phyloP scores from a whole-genome alignment of 257 asterid species.

The Ligustrum vulgare region DNA sequence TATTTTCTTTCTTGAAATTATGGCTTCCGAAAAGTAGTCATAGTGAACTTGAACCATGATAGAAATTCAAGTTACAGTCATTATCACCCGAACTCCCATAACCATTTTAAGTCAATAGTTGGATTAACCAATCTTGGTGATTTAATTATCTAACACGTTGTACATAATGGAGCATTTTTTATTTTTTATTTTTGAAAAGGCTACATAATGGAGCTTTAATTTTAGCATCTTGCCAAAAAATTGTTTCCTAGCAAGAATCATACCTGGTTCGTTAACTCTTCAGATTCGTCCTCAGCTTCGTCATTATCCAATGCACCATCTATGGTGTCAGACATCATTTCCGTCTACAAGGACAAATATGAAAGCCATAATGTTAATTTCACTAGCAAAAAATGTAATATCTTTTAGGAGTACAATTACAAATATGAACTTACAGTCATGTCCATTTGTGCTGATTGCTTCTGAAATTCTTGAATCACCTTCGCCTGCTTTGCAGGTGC shows the following conservation, averaged over 20 bases:
- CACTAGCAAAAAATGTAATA: background rate
- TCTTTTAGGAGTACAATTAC: background rate
- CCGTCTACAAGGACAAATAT: conserved; percentile 54
- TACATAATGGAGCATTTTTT: background rate
- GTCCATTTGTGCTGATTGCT: conserved; percentile 93
- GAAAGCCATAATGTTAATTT: background rate
- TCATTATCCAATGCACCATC: conserved; percentile 86
- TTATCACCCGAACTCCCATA: background rate
- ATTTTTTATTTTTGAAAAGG: no score
- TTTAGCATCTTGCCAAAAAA: background rate
- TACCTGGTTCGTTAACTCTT: conserved; percentile 90
- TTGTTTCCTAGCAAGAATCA: background rate
- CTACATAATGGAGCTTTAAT: background rate
- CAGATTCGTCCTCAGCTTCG: conserved; percentile 96
- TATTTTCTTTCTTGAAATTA: background rate
- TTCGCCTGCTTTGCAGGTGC: conserved; percentile 81
- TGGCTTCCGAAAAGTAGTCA: background rate
- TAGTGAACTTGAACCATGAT: background rate
- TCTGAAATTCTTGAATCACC: conserved; percentile 86
- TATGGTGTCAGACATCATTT: conserved; percentile 93
- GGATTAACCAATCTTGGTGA: background rate
- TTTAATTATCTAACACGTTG: background rate
- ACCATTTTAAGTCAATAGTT: background rate
- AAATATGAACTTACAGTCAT: conserved; percentile 60
- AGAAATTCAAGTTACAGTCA: background rate